Evolutionary conservation across 2,329 filamentous ascomycete genomes (phyloP), one percentile per base, ranked within the genome.

Genomic region (Fusarium poae): DNA sequence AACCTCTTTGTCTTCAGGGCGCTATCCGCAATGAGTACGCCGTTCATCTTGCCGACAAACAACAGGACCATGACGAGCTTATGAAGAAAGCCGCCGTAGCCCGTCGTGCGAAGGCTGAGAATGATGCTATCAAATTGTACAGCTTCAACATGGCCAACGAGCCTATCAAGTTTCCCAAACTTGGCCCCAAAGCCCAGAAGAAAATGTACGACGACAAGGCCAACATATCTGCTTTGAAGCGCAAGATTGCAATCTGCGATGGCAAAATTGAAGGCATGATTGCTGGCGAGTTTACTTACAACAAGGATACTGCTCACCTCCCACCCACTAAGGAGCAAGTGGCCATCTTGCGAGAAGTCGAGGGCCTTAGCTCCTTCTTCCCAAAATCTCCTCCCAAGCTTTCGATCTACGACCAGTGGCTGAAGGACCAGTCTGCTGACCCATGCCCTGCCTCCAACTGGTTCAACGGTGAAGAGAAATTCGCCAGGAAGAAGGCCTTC

Each of bases 271-370:
- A 72, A 18, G 69, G 64, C 23, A 39, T 34, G 3, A 65, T 73
- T 44, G 71, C 71, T 5, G 69, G 69, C 21, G 53, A 63, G 10
- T 71, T 73, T 30, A 69, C 57, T 6, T 63, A 48, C 20, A 16
- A 62, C 27, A 66, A 57, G 51, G 69, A 74, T 15, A 39, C 45
- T 15, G 65, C 67, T 4, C 37, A 65, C 18, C 20, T 57, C 8
- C 37, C 49, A 16, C 67, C 62, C 4, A 72, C 71, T 10, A 43
- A 67, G 25, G 21, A 67, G 3, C 61, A 72, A 32, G 46, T 42
- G 16, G 49, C 62, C 16, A 32, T 72, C 15, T 51, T 73, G 12
- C 40, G 43, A 5, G 65, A 71, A 23, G 30, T 55, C 3, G 50
- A 46, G 29, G 48, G 49, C 56, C 10, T 57, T 39, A 49, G 51